Evolutionary conservation across 208 protist genomes (phyloP).

Genomic region (Trypanosoma mega): DNA sequence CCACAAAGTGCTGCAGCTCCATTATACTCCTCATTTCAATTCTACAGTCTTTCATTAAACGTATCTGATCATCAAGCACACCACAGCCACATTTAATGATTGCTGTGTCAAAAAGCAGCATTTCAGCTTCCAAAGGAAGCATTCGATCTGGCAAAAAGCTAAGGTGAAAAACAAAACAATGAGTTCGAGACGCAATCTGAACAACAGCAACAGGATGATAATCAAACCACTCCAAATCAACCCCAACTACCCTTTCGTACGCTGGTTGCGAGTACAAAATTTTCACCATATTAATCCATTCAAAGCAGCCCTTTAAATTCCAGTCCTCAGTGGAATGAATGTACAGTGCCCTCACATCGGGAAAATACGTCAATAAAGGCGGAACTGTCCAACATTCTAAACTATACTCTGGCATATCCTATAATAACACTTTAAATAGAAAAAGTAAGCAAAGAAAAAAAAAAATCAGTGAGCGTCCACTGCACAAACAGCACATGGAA

Average conservation of each 20-base stretch:
- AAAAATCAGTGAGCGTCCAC: no score
- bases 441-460: no score
- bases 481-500: no score
- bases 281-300: slow-evolving; percentile 46
- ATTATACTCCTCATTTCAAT: slow-evolving; percentile 29
- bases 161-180: slow-evolving; percentile 69
- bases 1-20: slow-evolving; percentile 40
- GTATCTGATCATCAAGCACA: slow-evolving; percentile 35
- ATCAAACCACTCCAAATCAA: slow-evolving; percentile 61
- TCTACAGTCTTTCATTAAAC: slow-evolving; percentile 33
- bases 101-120: slow-evolving; percentile 24
- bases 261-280: slow-evolving; percentile 19
- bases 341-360: slow-evolving; percentile 27
- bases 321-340: slow-evolving; percentile 30
- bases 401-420: no score
- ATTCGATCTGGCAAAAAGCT: slow-evolving; percentile 34
- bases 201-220: slow-evolving; percentile 46
- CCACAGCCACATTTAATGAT: slow-evolving; percentile 61
- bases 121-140: slow-evolving; percentile 29
- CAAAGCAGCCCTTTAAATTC: slow-evolving; percentile 23
- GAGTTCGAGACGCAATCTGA: slow-evolving; percentile 48
- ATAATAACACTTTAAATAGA: no score
- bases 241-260: slow-evolving; percentile 33
- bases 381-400: no score
- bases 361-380: slow-evolving; percentile 7